These are phyloP conservation scores for Lipomyces sp. DNA, from an alignment of 805 yeast species.

Conservation along the genomic window DNA sequence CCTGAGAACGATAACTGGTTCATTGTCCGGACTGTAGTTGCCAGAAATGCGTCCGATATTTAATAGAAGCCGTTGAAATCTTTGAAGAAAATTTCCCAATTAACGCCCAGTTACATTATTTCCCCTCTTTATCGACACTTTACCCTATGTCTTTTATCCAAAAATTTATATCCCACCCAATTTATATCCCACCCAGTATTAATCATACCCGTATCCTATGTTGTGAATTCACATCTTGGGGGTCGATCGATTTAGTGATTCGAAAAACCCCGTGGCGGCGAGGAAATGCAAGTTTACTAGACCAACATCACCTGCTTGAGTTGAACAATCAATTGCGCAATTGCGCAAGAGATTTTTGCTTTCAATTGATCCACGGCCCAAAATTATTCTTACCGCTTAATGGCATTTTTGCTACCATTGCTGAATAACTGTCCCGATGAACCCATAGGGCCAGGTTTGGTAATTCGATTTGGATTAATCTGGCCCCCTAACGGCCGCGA, in stretches of 20 bases:
- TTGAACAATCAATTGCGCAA: not conserved
- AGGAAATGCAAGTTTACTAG: not conserved
- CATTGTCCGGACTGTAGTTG: constrained; percentile 56
- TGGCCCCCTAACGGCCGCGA: not conserved
- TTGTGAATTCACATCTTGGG: too few relatives aligned
- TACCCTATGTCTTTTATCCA: too few relatives aligned
- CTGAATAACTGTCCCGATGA: not conserved
- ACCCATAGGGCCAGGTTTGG: not conserved
- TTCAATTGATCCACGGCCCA: not conserved
- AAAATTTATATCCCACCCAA: too few relatives aligned
- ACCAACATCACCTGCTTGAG: not conserved
- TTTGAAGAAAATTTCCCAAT: not conserved
- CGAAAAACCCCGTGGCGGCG: too few relatives aligned
- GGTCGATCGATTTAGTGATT: too few relatives aligned
- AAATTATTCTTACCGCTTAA: not conserved
- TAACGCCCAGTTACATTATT: not conserved
- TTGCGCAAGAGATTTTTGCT: not conserved
- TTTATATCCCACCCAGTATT: too few relatives aligned
- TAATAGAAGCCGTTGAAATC: not conserved
- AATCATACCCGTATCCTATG: too few relatives aligned
- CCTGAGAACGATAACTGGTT: constrained; percentile 67
- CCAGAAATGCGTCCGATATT: constrained; percentile 37
- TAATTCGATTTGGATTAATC: not conserved
- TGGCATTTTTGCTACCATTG: not conserved
- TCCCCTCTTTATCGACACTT: too few relatives aligned